These are phyloP conservation scores for Flaveria linearis DNA, from an alignment of 129 eudicot species.

Conservation along the genomic window DNA sequence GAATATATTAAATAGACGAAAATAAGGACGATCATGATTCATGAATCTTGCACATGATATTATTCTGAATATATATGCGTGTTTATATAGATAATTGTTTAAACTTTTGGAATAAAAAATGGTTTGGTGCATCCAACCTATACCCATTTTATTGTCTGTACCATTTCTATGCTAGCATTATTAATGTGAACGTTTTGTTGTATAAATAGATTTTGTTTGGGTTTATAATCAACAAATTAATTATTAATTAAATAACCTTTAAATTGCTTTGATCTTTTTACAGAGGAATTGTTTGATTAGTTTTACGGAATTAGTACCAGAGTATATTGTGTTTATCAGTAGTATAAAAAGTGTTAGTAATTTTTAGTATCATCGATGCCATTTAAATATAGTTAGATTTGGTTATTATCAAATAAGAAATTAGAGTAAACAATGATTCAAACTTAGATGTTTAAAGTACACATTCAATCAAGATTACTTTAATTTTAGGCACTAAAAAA, in stretches of 20 bases:
- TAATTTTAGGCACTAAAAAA: too few species aligned
- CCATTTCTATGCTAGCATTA: background rate
- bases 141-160: background rate
- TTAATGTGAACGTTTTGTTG: conserved; percentile 6
- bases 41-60: conserved; percentile 8
- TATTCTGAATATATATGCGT: background rate
- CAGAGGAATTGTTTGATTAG: background rate
- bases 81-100: background rate
- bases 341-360: background rate
- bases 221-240: background rate
- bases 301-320: background rate
- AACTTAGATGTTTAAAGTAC: too few species aligned
- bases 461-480: too few species aligned
- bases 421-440: too few species aligned
- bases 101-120: background rate
- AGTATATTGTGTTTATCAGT: background rate
- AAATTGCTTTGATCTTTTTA: background rate
- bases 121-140: background rate
- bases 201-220: background rate
- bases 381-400: too few species aligned
- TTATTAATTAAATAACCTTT: background rate
- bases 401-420: too few species aligned
- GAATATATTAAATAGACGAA: background rate
- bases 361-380: too few species aligned
- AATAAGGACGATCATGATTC: background rate